phyloP scores from a whole-genome alignment of 2,329 filamentous ascomycete species.

The Talaromyces albobiverticillius region DNA sequence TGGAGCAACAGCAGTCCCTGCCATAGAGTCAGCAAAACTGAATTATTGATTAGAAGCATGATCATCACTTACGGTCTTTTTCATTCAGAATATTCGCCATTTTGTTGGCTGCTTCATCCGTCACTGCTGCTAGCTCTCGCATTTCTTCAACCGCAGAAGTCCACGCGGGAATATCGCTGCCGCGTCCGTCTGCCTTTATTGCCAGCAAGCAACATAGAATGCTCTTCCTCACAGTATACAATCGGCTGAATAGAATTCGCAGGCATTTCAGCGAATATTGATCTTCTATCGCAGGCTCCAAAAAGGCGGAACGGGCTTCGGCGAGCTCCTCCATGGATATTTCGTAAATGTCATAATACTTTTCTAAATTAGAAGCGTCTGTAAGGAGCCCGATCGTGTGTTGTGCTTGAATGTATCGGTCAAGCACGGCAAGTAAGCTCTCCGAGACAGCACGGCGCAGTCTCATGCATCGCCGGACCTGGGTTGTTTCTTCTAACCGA shows the following conservation, averaged over 20 bases:
- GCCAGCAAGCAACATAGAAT: conserved; percentile 87
- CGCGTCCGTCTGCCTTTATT: conserved; percentile 75
- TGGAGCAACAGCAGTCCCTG: too few relatives aligned
- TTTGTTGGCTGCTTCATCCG: conserved; percentile 61
- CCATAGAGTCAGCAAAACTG: too few relatives aligned
- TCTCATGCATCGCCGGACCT: conserved; percentile 74
- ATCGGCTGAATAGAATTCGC: conserved; percentile 75
- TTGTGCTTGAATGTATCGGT: conserved; percentile 69
- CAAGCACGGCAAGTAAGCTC: conserved; percentile 67
- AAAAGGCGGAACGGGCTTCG: conserved; percentile 65
- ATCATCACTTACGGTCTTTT: conserved; percentile 64
- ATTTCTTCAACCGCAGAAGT: conserved; percentile 74
- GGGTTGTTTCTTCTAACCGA: conserved; percentile 78
- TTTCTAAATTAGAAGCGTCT: conserved; percentile 78
- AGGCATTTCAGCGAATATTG: conserved; percentile 73
- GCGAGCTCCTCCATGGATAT: conserved; percentile 70
- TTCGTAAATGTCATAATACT: conserved; percentile 88
- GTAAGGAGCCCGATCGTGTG: conserved; percentile 68
- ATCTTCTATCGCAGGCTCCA: conserved; percentile 69
- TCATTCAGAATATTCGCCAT: conserved; percentile 70
- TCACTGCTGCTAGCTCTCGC: conserved; percentile 60
- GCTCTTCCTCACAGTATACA: conserved; percentile 77
- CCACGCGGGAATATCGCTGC: conserved; percentile 75
- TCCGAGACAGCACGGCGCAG: conserved; percentile 73
- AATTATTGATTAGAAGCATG: conserved; percentile 16